phyloP scores from a whole-genome alignment of 2,329 filamentous ascomycete genomes.

The Calycina herbarum region DNA sequence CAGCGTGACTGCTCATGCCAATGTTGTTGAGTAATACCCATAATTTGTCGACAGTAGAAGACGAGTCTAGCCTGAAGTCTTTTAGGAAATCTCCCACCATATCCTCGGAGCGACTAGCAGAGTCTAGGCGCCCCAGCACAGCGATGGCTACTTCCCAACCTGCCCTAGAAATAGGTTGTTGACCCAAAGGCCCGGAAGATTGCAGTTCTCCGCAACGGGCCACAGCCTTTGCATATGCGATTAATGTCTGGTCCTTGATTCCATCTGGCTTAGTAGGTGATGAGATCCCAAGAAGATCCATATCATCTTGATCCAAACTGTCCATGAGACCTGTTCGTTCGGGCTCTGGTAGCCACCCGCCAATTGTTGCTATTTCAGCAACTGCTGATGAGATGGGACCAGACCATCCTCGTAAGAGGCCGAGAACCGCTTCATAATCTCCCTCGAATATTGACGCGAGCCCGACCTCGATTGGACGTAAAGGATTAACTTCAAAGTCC shows the following conservation, averaged over 20 bases:
- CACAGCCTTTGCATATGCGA: conserved; percentile 71
- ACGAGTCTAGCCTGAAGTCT: conserved; percentile 70
- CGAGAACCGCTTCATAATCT: conserved; percentile 73
- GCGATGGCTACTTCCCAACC: conserved; percentile 91
- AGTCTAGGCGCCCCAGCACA: conserved; percentile 78
- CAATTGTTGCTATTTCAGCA: conserved; percentile 80
- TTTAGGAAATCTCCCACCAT: conserved; percentile 72
- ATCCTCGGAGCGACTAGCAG: conserved; percentile 67
- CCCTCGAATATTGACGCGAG: conserved; percentile 81
- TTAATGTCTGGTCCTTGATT: conserved; percentile 77
- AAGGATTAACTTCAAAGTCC: conserved; percentile 74
- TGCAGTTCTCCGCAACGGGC: conserved; percentile 49
- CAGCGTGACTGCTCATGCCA: conserved; percentile 75
- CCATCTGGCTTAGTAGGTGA: conserved; percentile 61
- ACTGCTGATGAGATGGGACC: conserved; percentile 75
- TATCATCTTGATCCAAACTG: conserved; percentile 77
- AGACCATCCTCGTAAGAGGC: conserved; percentile 77
- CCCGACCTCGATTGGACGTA: conserved; percentile 76
- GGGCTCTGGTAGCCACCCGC: conserved; percentile 73
- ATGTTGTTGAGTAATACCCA: conserved; percentile 76
- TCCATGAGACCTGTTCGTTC: conserved; percentile 54
- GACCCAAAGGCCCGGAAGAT: conserved; percentile 26
- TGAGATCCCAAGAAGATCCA: conserved; percentile 73
- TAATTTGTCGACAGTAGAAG: conserved; percentile 75
- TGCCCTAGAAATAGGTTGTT: conserved; percentile 49